Conservation (phyloP, 805 yeast species). For the Clavispora carvajalis region DNA sequence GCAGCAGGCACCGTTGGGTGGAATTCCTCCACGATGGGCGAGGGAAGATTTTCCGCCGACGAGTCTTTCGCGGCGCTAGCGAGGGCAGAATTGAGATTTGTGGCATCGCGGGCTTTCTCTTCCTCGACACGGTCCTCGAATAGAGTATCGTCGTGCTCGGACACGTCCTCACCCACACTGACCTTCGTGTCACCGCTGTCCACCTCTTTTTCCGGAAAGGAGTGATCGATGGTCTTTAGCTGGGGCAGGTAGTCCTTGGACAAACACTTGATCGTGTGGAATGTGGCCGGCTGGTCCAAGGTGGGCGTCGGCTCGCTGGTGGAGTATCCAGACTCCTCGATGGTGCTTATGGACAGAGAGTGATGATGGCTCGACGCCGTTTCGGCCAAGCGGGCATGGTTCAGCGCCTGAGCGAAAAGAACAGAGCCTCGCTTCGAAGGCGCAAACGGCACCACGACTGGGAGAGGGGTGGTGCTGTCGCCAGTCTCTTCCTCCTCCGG, state of each 20-base stretch:
- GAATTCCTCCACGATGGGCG: background rate
- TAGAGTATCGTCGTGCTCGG: background rate
- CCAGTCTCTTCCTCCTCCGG: slow-evolving; percentile 13
- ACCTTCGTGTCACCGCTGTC: slow-evolving; percentile 2
- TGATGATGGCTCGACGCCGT: background rate
- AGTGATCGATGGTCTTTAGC: background rate
- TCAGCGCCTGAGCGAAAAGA: slow-evolving; percentile 19
- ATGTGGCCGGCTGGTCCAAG: slow-evolving; percentile 20
- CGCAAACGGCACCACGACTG: background rate
- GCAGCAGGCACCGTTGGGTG: background rate
- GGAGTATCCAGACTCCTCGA: slow-evolving; percentile 16
- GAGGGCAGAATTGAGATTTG: background rate
- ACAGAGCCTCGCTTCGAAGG: background rate
- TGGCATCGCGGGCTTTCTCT: background rate
- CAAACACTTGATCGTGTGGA: slow-evolving; percentile 18
- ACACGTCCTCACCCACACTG: background rate
- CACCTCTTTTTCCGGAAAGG: slow-evolving; percentile 1
- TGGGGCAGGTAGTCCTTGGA: slow-evolving; percentile 5
- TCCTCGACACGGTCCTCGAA: background rate
- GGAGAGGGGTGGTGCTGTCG: slow-evolving; percentile 8
- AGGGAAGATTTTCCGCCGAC: background rate
- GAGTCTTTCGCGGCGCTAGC: background rate
- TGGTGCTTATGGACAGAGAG: slow-evolving; percentile 15
- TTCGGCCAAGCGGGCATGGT: slow-evolving; percentile 20
- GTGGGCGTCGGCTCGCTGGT: slow-evolving; percentile 21